Conservation (phyloP, 2,329 filamentous ascomycete genomes). For the Rosellinia necatrix region DNA sequence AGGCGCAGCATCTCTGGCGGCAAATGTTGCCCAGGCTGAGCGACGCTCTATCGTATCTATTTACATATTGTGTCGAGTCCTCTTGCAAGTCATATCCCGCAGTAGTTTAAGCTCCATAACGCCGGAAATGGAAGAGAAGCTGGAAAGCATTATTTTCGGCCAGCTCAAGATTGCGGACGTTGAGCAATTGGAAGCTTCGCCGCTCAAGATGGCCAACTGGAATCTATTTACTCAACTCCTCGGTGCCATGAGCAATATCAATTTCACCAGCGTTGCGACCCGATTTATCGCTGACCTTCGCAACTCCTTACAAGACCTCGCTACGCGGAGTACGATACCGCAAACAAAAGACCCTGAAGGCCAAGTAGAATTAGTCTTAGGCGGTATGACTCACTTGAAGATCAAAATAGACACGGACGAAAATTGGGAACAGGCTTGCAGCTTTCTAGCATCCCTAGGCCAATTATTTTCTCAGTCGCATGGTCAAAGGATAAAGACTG, state of each 20-base stretch:
- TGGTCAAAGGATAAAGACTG: slow-evolving; percentile 87
- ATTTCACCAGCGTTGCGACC: slow-evolving; percentile 81
- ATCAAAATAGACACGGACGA: slow-evolving; percentile 75
- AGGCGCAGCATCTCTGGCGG: slow-evolving; percentile 48
- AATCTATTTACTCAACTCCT: slow-evolving; percentile 89
- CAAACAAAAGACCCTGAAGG: slow-evolving; percentile 72
- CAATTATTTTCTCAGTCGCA: slow-evolving; percentile 84
- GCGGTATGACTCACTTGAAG: slow-evolving; percentile 88
- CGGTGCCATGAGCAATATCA: slow-evolving; percentile 94
- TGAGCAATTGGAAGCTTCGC: slow-evolving; percentile 76
- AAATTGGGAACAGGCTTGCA: slow-evolving; percentile 83
- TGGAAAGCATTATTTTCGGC: slow-evolving; percentile 96
- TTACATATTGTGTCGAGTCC: slow-evolving; percentile 89
- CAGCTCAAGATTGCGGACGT: slow-evolving; percentile 88
- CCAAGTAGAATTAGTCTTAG: slow-evolving; percentile 83
- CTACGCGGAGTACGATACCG: slow-evolving; percentile 66
- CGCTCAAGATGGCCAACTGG: slow-evolving; percentile 92
- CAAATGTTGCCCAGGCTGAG: slow-evolving; percentile 76
- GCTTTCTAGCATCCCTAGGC: slow-evolving; percentile 82
- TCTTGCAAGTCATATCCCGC: slow-evolving; percentile 92
- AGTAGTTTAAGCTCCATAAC: slow-evolving; percentile 83
- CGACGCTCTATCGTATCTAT: slow-evolving; percentile 92
- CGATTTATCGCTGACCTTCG: slow-evolving; percentile 84
- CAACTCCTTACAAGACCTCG: slow-evolving; percentile 74
- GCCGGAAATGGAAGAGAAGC: slow-evolving; percentile 87